These are phyloP conservation scores for Rubia peregrina DNA, from an alignment of 305 asterid genomes.

Conservation along the genomic window DNA sequence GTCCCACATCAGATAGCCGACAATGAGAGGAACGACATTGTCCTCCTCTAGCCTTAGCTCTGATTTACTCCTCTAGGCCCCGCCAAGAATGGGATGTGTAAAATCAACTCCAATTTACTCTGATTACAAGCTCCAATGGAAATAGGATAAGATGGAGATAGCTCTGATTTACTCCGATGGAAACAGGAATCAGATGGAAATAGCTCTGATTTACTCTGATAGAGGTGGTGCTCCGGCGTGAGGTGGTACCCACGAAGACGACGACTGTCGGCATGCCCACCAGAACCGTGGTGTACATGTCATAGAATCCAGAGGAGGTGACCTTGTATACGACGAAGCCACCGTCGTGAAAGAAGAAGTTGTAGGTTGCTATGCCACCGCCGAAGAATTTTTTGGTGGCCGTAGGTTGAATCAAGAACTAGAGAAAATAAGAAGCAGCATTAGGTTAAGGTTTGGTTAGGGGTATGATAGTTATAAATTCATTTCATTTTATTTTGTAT, in stretches of 20 bases:
- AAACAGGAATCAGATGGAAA: conserved; percentile 38
- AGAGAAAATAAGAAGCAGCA: too few species aligned
- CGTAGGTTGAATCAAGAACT: not conserved
- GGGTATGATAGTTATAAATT: too few species aligned
- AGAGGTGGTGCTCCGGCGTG: conserved; percentile 47
- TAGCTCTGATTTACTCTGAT: conserved; percentile 25
- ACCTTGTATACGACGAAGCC: conserved; percentile 30
- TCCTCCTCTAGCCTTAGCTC: conserved; percentile 22
- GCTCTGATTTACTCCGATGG: conserved; percentile 28
- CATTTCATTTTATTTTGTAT: too few species aligned
- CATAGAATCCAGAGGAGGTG: conserved; percentile 10
- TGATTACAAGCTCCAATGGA: conserved; percentile 40
- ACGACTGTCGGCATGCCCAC: conserved; percentile 24
- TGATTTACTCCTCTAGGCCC: too few species aligned
- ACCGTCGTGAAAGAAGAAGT: conserved; percentile 33
- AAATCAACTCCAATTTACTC: conserved; percentile 26
- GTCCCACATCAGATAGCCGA: conserved; percentile 24
- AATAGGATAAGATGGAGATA: conserved; percentile 33
- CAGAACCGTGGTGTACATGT: conserved; percentile 19
- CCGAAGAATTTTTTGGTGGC: not conserved
- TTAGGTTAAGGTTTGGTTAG: too few species aligned
- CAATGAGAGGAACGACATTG: conserved; percentile 11
- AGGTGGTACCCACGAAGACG: conserved; percentile 36
- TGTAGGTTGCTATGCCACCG: not conserved
- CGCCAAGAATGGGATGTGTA: too few species aligned